Evolutionary conservation across 768 basidiomycete species (phyloP).

Genomic region (Leccinum broughii): DNA sequence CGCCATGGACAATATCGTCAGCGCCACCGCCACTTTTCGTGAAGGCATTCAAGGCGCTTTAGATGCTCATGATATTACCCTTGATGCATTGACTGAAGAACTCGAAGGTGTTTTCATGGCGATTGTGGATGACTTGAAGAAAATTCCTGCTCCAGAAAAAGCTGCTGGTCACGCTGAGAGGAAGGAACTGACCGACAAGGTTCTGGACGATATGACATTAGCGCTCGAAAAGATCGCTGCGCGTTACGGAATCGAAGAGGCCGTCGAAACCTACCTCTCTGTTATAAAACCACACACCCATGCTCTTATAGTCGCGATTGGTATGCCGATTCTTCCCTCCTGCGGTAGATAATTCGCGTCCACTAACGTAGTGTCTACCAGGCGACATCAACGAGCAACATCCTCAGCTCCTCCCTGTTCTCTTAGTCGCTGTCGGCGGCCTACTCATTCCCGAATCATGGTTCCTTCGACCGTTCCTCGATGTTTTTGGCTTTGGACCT

Average conservation of each 20-base stretch:
- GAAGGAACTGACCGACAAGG: slow-evolving; percentile 3
- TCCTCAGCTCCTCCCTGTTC: slow-evolving; percentile 5
- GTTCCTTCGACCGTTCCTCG: slow-evolving; percentile 14
- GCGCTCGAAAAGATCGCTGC: slow-evolving; percentile 6
- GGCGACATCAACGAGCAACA: slow-evolving; percentile 17
- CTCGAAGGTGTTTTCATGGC: slow-evolving; percentile 13
- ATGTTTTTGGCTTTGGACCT: slow-evolving; percentile 18
- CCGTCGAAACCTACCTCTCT: slow-evolving; percentile 2
- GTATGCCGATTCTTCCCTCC: slow-evolving; percentile 2
- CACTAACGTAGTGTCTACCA: not conserved
- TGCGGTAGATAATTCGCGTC: not conserved
- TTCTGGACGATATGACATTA: slow-evolving; percentile 2
- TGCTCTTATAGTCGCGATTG: slow-evolving; percentile 6
- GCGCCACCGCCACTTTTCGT: slow-evolving; percentile 13
- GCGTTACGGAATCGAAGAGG: slow-evolving; percentile 10
- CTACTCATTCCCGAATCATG: slow-evolving; percentile 16
- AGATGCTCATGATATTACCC: slow-evolving; percentile 5
- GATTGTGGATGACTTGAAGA: slow-evolving; percentile 5
- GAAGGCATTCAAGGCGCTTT: slow-evolving; percentile 7
- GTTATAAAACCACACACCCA: slow-evolving; percentile 12
- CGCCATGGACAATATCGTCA: slow-evolving; percentile 13
- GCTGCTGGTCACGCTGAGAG: slow-evolving; percentile 9
- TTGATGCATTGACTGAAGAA: slow-evolving; percentile 9
- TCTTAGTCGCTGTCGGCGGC: slow-evolving; percentile 3
- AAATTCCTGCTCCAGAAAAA: not conserved